Conservation (phyloP, 1,284 basidiomycete genomes). For the Thelephora terrestris region DNA sequence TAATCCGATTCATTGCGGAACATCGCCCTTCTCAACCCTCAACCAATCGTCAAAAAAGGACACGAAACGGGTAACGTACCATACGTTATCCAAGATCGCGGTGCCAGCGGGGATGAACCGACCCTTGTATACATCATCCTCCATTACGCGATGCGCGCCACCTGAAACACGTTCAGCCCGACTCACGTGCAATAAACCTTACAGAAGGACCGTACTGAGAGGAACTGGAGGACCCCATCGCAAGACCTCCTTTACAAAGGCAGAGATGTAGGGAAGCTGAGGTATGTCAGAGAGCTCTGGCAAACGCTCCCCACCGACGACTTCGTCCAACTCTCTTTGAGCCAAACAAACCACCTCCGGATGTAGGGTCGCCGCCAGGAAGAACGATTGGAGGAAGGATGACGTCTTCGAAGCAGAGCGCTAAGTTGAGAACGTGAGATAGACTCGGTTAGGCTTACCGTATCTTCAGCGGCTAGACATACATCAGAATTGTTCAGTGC, state of each 20-base stretch:
- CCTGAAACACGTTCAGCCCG: conserved; percentile 6
- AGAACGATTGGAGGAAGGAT: conserved; percentile 18
- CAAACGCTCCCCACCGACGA: conserved; percentile 28
- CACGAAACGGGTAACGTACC: conserved; percentile 6
- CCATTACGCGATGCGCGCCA: conserved; percentile 17
- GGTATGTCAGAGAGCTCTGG: conserved; percentile 30
- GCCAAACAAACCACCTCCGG: conserved; percentile 30
- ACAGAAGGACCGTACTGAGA: conserved; percentile 11
- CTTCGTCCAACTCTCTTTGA: conserved; percentile 30
- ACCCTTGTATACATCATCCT: conserved; percentile 21
- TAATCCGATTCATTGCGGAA: conserved; percentile 14
- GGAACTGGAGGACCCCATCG: conserved; percentile 26
- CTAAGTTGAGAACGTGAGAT: conserved; percentile 1
- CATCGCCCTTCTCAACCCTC: conserved; percentile 7
- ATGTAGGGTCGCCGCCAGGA: conserved; percentile 28
- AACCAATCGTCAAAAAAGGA: background rate
- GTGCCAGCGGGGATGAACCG: conserved; percentile 21
- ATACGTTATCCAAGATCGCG: conserved; percentile 19
- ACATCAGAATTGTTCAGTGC: background rate
- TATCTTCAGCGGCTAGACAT: background rate
- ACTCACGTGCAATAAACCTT: background rate
- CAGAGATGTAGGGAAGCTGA: conserved; percentile 30
- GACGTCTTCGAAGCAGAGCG: conserved; percentile 11
- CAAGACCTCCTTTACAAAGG: conserved; percentile 32
- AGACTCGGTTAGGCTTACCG: background rate